Evolutionary conservation across 129 eudicot species (phyloP).

Genomic region (Apium graveolens): DNA sequence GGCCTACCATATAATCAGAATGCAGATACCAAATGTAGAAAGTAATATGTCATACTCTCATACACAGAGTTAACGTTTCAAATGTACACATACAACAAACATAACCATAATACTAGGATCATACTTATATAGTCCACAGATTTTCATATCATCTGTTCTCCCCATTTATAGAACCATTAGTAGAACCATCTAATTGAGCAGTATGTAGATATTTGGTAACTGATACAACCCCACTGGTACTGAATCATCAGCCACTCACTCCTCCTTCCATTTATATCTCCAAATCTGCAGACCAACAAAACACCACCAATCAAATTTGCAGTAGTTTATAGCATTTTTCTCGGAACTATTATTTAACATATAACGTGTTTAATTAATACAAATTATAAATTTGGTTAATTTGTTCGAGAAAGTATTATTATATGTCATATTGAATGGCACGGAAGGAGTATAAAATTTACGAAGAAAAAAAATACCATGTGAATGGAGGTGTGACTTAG

Average conservation of each 20-base stretch:
- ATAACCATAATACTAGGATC: neutral
- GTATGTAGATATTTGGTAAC: neutral
- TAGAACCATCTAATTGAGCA: slow-evolving; percentile 13
- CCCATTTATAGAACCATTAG: slow-evolving; percentile 8
- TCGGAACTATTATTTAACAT: too few species aligned
- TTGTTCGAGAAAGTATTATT: too few species aligned
- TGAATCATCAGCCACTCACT: slow-evolving; percentile 8
- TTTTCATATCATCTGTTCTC: neutral
- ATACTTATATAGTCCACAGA: slow-evolving; percentile 1
- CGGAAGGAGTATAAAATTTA: too few species aligned
- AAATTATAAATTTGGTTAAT: too few species aligned
- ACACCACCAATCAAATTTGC: neutral
- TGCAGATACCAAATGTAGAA: neutral
- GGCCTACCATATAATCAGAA: neutral
- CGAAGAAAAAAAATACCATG: slow-evolving; percentile 26
- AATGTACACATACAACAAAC: neutral
- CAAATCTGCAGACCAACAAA: slow-evolving; percentile 32
- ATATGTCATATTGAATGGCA: too few species aligned
- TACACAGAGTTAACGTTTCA: slow-evolving; percentile 2
- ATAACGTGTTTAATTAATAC: too few species aligned
- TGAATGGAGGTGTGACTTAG: slow-evolving; percentile 31
- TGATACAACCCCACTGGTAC: slow-evolving; percentile 12
- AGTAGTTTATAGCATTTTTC: too few species aligned
- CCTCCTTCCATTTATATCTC: slow-evolving; percentile 19
- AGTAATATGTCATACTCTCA: neutral